phyloP scores from a whole-genome alignment of 306 rosid species.

The Astragalus membranaceus region DNA sequence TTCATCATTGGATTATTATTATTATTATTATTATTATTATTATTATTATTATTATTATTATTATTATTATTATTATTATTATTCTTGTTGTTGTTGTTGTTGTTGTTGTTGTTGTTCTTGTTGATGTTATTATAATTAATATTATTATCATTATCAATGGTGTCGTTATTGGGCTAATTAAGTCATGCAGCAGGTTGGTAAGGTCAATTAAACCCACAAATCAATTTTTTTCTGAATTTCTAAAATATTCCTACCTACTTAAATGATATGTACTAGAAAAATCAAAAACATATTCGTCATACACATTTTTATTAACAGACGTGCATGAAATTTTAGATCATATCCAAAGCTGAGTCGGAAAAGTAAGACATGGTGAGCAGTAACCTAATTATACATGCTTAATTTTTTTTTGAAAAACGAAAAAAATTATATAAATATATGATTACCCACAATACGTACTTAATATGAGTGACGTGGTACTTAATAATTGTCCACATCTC shows the following conservation, averaged over 20 bases:
- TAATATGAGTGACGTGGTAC: too few species aligned
- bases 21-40: too few species aligned
- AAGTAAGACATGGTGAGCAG: conserved; percentile 27
- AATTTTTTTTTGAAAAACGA: too few species aligned
- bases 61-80: too few species aligned
- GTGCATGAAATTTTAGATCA: conserved; percentile 15
- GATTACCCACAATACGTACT: too few species aligned
- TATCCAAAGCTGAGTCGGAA: conserved; percentile 5
- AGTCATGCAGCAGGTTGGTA: conserved; percentile 5
- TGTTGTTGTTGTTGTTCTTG: too few species aligned
- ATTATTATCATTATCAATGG: not conserved
- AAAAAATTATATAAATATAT: too few species aligned
- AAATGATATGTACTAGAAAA: not conserved
- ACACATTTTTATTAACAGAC: not conserved
- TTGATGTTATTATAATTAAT: too few species aligned
- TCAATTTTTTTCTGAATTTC: not conserved
- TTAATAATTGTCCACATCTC: not conserved
- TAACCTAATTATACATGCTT: not conserved
- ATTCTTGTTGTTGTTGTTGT: too few species aligned
- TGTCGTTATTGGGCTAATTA: conserved; percentile 4
- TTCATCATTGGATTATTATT: not conserved
- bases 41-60: too few species aligned
- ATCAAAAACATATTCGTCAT: not conserved
- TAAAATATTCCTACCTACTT: not conserved
- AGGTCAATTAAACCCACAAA: conserved; percentile 7